Percentiles rank a stretch among this genome's conserved stretches.
Conservation (phyloP, 2,329 filamentous ascomycete genomes). For the Fusarium paranaense region DNA sequence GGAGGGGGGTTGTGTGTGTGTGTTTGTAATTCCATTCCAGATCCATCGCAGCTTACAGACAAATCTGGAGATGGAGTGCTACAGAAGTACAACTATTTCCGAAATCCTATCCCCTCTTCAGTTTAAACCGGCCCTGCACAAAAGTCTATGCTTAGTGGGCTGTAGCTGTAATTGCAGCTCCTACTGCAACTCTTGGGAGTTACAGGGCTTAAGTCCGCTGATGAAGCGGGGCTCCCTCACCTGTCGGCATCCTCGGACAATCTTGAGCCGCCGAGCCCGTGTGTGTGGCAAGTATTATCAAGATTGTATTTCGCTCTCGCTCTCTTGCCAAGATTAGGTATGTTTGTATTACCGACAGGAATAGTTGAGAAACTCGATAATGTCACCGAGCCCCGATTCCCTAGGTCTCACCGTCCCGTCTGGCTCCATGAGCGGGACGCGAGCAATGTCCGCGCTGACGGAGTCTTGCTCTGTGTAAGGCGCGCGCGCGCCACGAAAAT, state of each 20-base stretch:
- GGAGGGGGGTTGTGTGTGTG: background rate
- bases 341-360: background rate
- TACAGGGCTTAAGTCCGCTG: slow-evolving; percentile 41
- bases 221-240: slow-evolving; percentile 24
- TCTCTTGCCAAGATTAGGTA: background rate
- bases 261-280: slow-evolving; percentile 29
- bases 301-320: background rate
- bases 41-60: background rate
- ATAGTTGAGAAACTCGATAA: background rate
- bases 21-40: background rate
- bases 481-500: slow-evolving; percentile 6
- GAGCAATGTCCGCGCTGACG: background rate
- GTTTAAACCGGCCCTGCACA: background rate
- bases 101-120: background rate
- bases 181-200: slow-evolving; percentile 31
- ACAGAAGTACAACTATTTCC: background rate
- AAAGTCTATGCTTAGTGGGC: background rate
- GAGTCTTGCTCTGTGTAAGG: background rate
- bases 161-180: background rate
- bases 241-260: slow-evolving; percentile 37
- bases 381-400: background rate
- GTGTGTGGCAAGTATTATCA: slow-evolving; percentile 30
- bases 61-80: background rate
- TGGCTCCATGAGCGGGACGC: background rate
- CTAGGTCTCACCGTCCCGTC: background rate